Base-by-base conservation (phyloP, 2,329 filamentous ascomycete genomes). In the Canariomyces notabilis region DNA sequence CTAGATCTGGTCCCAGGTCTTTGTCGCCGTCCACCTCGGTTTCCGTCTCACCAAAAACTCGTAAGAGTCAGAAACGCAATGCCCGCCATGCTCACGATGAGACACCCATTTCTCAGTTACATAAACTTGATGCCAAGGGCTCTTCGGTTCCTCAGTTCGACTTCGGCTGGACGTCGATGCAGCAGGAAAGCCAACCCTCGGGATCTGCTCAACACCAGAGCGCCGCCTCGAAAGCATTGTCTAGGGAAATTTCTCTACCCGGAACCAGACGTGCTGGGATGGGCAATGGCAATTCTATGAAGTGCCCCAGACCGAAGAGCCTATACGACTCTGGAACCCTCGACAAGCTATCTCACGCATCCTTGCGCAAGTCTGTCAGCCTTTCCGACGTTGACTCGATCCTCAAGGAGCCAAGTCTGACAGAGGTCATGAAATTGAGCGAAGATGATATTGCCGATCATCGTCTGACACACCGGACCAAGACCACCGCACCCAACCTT, bases 391-490 rank as follows among this genome's bases (percentile, higher is more conserved):
- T 46, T 39, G 60, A 65, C 44, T 59, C 64, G 1, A 65, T 69
- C 2, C 66, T 79, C 4, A 64, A 66, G 37, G 76, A 79, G 54
- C 76, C 76, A 5, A 71, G 70, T 31, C 62, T 79, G 18, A 67
- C 70, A 15, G 77, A 80, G 32, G 79, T 80, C 42, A 65, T 77
- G 43, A 66, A 68, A 16, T 64, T 80, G 5, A 74, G 69, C 46
- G 77, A 80, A 49, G 76, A 81, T 22, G 77, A 80, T 45, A 77
- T 81, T 50, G 75, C 76, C 7, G 77, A 80, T 46, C 57, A 31
- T 42, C 49, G 37, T 26, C 44, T 18, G 31, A 44, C 46, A 39
- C 44, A 23, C 29, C 57, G 53, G 7, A 57, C 51, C 2, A 37
- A 18, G 23, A 29, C 34, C n/a, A 3, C 42, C 1, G 12, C 38